Percentiles rank a stretch among this genome's conserved stretches.
Conservation (phyloP, 2,329 filamentous ascomycete species). For the Neofusicoccum laricinum region DNA sequence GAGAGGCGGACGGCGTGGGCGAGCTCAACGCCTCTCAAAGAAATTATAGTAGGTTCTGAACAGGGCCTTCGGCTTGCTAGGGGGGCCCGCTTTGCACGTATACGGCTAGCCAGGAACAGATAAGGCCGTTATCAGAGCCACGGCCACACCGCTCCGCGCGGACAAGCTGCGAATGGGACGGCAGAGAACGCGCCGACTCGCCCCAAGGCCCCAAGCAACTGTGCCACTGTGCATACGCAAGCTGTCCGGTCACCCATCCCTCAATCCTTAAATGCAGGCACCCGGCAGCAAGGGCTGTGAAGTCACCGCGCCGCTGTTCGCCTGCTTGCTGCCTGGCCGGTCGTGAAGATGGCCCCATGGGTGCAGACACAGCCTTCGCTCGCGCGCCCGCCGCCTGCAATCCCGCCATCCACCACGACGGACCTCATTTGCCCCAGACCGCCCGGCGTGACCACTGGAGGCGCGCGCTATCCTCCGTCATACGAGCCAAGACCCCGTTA, state of each 20-base stretch:
- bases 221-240: slow-evolving; percentile 6
- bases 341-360: not conserved
- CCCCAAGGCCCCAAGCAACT: not conserved
- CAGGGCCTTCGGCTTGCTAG: not conserved
- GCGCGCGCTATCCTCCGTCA: not conserved
- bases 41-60: not conserved
- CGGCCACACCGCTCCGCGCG: not conserved
- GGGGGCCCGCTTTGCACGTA: not conserved
- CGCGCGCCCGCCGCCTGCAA: not conserved
- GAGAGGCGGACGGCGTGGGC: not conserved
- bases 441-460: not conserved
- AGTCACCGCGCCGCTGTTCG: not conserved
- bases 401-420: not conserved
- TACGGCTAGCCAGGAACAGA: slow-evolving; percentile 5
- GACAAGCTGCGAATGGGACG: not conserved
- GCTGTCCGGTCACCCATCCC: not conserved
- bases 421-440: not conserved
- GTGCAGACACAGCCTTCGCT: not conserved
- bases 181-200: not conserved
- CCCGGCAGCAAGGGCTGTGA: not conserved
- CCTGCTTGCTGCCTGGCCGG: not conserved
- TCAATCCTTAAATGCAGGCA: not conserved
- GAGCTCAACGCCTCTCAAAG: slow-evolving; percentile 1
- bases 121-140: not conserved
- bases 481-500: slow-evolving; percentile 1